Evolutionary conservation across 2,329 filamentous ascomycete species (phyloP).

Genomic region (Aspergillus proliferans): DNA sequence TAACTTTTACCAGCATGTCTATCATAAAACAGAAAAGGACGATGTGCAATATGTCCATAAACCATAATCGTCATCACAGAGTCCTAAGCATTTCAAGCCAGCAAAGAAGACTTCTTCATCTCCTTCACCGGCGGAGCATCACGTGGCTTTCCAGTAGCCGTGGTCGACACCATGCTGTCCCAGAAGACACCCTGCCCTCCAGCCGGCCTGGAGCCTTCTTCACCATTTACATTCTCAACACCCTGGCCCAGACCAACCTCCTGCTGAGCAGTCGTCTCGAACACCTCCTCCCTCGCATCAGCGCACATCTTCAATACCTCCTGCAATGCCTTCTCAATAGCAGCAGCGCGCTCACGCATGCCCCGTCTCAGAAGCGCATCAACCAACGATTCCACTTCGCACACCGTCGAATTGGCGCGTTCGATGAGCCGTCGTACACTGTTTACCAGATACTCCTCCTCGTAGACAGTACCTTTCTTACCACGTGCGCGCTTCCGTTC

Average conservation of each 20-base stretch:
- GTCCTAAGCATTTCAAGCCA: conserved; percentile 19
- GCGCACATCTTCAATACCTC: conserved; percentile 68
- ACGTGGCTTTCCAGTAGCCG: conserved; percentile 28
- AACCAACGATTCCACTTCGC: conserved; percentile 68
- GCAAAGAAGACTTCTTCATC: conserved; percentile 35
- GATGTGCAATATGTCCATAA: background rate
- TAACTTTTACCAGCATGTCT: background rate
- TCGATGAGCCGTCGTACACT: conserved; percentile 78
- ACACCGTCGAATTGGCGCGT: conserved; percentile 64
- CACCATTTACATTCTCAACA: conserved; percentile 16
- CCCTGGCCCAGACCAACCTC: conserved; percentile 13
- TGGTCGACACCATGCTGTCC: conserved; percentile 34
- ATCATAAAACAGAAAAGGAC: background rate
- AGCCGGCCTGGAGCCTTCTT: conserved; percentile 12
- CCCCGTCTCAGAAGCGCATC: conserved; percentile 69
- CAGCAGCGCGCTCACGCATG: conserved; percentile 81
- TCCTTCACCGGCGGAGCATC: conserved; percentile 49
- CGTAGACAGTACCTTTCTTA: conserved; percentile 95
- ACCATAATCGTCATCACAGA: background rate
- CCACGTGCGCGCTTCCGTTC: conserved; percentile 92
- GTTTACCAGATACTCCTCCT: conserved; percentile 93
- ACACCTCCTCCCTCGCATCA: conserved; percentile 65
- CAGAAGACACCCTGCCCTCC: conserved; percentile 32
- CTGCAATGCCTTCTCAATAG: conserved; percentile 65
- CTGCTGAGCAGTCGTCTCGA: conserved; percentile 34